phyloP scores from a whole-genome alignment of 768 basidiomycete genomes.

The Lentinula lateritia region DNA sequence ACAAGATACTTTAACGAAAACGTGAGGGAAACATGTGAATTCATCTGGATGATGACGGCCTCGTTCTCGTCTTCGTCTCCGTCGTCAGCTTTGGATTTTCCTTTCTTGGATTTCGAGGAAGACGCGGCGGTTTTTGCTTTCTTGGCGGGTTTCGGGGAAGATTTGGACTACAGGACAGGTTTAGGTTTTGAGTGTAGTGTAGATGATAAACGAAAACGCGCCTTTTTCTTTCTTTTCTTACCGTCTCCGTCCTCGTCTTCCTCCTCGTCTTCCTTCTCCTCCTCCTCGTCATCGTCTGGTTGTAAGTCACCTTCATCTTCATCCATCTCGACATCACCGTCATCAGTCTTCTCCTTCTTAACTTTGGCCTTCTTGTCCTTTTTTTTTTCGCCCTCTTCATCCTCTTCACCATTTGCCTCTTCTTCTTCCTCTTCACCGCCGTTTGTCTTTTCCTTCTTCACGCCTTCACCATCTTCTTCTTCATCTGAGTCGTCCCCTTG shows the following conservation, averaged over 20 bases:
- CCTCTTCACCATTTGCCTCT: conserved; percentile 28
- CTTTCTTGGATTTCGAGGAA: conserved; percentile 44
- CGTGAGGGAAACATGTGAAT: conserved; percentile 85
- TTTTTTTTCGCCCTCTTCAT: conserved; percentile 32
- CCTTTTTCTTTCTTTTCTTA: conserved; percentile 77
- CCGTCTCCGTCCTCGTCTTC: conserved; percentile 43
- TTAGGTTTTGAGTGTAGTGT: not conserved
- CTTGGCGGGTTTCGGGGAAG: conserved; percentile 31
- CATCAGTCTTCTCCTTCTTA: conserved; percentile 33
- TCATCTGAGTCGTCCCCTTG: conserved; percentile 36
- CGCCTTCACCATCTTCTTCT: conserved; percentile 32
- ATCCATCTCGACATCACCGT: conserved; percentile 44
- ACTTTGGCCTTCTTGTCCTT: conserved; percentile 42
- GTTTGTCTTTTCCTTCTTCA: conserved; percentile 31
- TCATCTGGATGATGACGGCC: conserved; percentile 79
- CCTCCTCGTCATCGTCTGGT: conserved; percentile 40
- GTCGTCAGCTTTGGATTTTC: conserved; percentile 50
- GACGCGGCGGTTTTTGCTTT: conserved; percentile 32
- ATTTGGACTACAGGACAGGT: conserved; percentile 4
- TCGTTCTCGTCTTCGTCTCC: conserved; percentile 48
- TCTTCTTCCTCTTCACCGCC: conserved; percentile 28
- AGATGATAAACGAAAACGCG: not conserved
- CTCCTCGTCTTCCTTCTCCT: conserved; percentile 46
- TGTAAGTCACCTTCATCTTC: conserved; percentile 47
- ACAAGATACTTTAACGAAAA: conserved; percentile 97